Evolutionary conservation across 805 yeast genomes (phyloP).

Genomic region (Kazachstania viticola): DNA sequence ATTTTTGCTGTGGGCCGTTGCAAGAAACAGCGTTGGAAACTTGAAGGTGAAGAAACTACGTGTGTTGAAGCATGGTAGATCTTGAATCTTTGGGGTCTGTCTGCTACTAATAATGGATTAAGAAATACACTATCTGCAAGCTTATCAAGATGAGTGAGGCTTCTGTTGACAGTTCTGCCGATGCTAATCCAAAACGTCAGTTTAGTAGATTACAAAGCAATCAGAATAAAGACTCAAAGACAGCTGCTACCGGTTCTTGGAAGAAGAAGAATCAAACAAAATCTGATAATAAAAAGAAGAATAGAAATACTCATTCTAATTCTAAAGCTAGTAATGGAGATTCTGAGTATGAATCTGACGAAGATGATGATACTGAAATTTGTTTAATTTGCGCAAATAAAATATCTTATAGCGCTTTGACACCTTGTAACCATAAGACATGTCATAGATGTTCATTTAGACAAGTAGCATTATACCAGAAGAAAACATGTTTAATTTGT

Average conservation of each 20-base stretch:
- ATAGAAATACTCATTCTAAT: conserved; percentile 2
- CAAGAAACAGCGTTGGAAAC: no score
- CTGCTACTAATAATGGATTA: no score
- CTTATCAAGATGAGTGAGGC: no score
- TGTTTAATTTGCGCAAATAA: conserved; percentile 83
- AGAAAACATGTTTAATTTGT: conserved; percentile 71
- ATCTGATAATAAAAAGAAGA: conserved; percentile 1
- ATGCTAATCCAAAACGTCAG: conserved; percentile 2
- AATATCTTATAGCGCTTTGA: conserved; percentile 49
- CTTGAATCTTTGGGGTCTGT: no score
- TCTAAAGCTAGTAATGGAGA: neutral
- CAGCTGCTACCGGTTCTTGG: no score
- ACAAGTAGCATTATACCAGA: conserved; percentile 68
- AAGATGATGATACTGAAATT: conserved; percentile 28
- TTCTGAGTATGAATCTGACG: conserved; percentile 6
- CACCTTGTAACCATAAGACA: conserved; percentile 76
- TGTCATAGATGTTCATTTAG: conserved; percentile 79
- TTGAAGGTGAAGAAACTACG: no score
- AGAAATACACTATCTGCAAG: no score
- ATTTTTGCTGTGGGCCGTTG: no score
- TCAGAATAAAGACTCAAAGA: no score
- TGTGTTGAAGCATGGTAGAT: no score
- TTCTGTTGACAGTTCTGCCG: neutral
- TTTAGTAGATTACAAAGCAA: conserved; percentile 17
- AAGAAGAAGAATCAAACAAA: no score